Conservation (phyloP, 768 basidiomycete genomes). For the Naganishia randhawae region DNA sequence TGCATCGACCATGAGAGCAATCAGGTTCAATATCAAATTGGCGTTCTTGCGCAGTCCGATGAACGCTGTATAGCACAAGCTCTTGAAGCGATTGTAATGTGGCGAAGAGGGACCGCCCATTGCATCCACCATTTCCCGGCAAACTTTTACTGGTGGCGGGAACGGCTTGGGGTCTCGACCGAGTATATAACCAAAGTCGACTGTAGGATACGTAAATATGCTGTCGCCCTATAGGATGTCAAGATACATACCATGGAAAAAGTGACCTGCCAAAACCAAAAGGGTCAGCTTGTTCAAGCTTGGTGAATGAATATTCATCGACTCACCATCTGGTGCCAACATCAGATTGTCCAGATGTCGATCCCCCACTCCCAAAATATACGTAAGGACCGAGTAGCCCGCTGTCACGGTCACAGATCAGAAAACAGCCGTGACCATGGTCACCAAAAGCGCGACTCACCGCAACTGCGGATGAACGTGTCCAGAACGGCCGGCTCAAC, state of each 20-base stretch:
- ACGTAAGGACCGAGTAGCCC: conserved; percentile 96
- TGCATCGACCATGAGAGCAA: conserved; percentile 94
- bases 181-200: conserved; percentile 97
- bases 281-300: background rate
- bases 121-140: conserved; percentile 98
- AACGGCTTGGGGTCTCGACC: conserved; percentile 97
- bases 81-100: conserved; percentile 96
- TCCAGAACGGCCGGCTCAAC: conserved; percentile 93
- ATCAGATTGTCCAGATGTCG: conserved; percentile 93
- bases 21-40: conserved; percentile 92
- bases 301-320: background rate
- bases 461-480: conserved; percentile 93
- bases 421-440: conserved; percentile 23
- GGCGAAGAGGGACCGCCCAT: conserved; percentile 96
- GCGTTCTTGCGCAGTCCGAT: conserved; percentile 92
- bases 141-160: conserved; percentile 95
- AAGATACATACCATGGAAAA: conserved; percentile 76
- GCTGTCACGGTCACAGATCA: conserved; percentile 56
- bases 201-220: conserved; percentile 52
- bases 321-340: conserved; percentile 77
- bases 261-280: conserved; percentile 61
- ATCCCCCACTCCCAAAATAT: conserved; percentile 92
- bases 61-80: conserved; percentile 96
- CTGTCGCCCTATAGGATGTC: background rate
- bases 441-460: conserved; percentile 54